These are phyloP conservation scores for Prototheca cutis DNA, from an alignment of 163 green algal genomes.

Conservation along the genomic window DNA sequence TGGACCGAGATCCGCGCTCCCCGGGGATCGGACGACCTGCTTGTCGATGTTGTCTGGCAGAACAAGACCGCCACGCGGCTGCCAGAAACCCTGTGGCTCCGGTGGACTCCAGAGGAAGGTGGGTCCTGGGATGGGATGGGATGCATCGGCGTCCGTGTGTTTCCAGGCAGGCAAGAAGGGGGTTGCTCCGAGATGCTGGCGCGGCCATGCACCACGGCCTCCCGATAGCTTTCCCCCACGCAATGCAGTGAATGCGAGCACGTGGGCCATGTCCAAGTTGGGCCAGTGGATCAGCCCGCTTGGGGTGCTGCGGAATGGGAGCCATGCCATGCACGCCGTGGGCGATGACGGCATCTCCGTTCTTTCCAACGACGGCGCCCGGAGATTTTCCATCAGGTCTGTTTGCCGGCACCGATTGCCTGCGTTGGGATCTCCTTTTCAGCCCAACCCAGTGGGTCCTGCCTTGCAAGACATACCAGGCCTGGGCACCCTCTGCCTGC, in stretches of 20 bases:
- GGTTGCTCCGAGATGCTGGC: too few species aligned
- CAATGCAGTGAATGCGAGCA: slow-evolving; percentile 11
- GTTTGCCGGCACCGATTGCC: too few species aligned
- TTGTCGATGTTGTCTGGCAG: slow-evolving; percentile 38
- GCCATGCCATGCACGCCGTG: slow-evolving; percentile 42
- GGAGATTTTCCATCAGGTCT: slow-evolving; percentile 6
- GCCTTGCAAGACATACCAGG: too few species aligned
- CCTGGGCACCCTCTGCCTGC: too few species aligned
- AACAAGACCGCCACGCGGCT: slow-evolving; percentile 57
- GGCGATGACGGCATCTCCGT: slow-evolving; percentile 36
- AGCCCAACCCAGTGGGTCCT: too few species aligned
- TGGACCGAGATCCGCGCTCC: slow-evolving; percentile 31
- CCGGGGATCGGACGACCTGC: slow-evolving; percentile 2
- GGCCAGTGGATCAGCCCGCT: slow-evolving; percentile 24
- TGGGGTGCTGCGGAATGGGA: slow-evolving; percentile 47
- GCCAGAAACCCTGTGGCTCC: slow-evolving; percentile 48
- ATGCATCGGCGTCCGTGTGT: too few species aligned
- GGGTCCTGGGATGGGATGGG: too few species aligned
- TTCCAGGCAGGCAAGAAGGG: too few species aligned
- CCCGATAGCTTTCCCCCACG: too few species aligned
- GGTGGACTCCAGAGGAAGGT: slow-evolving; percentile 20
- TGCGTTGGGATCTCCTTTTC: too few species aligned
- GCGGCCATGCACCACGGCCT: too few species aligned
- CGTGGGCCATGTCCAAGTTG: slow-evolving; percentile 48
- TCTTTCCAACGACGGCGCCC: not conserved